These are phyloP conservation scores for Zoysia japonica DNA, from an alignment of 176 grass and related monocot species.

Conservation along the genomic window DNA sequence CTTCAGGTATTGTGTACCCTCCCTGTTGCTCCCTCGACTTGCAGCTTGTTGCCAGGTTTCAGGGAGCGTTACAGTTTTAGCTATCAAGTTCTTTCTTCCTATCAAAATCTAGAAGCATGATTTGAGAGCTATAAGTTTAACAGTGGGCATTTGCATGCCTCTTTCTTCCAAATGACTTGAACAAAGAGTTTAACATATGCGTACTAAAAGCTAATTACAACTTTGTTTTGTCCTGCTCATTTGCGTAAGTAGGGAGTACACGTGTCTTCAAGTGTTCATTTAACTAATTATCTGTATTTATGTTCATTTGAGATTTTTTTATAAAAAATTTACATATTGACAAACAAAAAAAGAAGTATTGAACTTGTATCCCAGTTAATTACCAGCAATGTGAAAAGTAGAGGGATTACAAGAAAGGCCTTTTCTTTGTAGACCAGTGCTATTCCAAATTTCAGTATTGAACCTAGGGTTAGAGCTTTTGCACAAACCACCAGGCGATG, in stretches of 20 bases:
- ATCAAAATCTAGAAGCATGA: background rate
- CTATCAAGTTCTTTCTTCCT: background rate
- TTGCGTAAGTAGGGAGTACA: background rate
- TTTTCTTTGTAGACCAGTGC: background rate
- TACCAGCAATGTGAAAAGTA: too few relatives aligned
- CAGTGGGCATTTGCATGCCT: background rate
- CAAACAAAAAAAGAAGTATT: too few relatives aligned
- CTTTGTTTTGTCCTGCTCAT: background rate
- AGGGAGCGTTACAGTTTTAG: background rate
- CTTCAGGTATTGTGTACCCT: conserved; percentile 15
- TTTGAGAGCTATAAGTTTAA: background rate
- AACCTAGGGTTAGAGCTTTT: too few relatives aligned
- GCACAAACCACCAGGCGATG: too few relatives aligned
- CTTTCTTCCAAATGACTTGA: background rate
- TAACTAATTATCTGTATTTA: background rate
- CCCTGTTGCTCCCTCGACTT: background rate
- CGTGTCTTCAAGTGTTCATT: background rate
- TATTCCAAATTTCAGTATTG: background rate
- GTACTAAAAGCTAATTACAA: background rate
- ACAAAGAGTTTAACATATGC: background rate
- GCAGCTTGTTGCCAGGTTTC: background rate
- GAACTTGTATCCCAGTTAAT: background rate
- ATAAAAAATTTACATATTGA: too few relatives aligned
- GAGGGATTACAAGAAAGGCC: background rate
- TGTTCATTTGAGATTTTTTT: background rate